Conservation (phyloP, 106 monocot genomes). For the Agapanthus africanus region DNA sequence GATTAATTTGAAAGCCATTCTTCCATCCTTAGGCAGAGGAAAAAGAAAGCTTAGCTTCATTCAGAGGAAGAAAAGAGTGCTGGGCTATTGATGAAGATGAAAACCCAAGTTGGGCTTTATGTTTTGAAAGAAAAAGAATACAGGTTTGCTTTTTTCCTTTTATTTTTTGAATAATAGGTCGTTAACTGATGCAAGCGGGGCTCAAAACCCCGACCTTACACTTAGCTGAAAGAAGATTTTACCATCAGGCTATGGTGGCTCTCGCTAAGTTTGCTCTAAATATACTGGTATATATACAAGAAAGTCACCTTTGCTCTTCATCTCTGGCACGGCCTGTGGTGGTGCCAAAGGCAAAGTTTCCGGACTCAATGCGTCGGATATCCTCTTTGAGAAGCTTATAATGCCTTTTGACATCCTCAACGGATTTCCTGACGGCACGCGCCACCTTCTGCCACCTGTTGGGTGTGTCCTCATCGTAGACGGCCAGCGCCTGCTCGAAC, state of each 20-base stretch:
- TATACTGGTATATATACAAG: background rate
- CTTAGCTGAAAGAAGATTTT: background rate
- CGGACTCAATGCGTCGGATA: slow-evolving; percentile 32
- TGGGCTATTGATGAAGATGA: too few species aligned
- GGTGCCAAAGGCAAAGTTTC: background rate
- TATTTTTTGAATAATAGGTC: too few species aligned
- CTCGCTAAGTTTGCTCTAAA: background rate
- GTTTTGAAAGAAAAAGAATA: background rate
- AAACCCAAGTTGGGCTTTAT: background rate
- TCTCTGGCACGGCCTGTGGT: background rate
- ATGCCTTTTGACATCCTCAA: slow-evolving; percentile 38
- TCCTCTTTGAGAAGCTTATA: slow-evolving; percentile 34
- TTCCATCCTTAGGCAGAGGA: too few species aligned
- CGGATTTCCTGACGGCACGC: slow-evolving; percentile 28
- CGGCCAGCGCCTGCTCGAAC: slow-evolving; percentile 34
- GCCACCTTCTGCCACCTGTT: slow-evolving; percentile 54
- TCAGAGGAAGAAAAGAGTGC: too few species aligned
- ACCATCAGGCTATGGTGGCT: too few species aligned
- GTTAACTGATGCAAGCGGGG: too few species aligned
- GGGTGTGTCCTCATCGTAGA: slow-evolving; percentile 37
- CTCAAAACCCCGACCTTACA: too few species aligned
- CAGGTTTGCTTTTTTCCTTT: too few species aligned
- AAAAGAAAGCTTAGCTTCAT: too few species aligned
- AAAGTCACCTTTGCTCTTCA: background rate
- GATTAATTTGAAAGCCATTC: too few species aligned